phyloP scores from a whole-genome alignment of 176 grass and related monocot species.

The Rhynchospora tenuis region DNA sequence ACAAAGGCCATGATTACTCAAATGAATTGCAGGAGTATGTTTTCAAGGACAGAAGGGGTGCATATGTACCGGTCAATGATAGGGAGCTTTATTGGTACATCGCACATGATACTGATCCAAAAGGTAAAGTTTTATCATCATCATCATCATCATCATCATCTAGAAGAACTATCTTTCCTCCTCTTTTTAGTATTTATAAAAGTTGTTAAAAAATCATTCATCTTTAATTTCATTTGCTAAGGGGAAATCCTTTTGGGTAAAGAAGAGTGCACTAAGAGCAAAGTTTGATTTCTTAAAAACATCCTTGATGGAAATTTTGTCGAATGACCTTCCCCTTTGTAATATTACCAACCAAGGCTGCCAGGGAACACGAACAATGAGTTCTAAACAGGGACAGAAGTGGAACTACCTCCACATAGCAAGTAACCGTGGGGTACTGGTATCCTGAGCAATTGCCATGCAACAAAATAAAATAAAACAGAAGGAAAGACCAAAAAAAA shows the following conservation, averaged over 20 bases:
- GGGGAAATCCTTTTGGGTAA: neutral
- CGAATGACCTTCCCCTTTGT: neutral
- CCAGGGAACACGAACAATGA: neutral
- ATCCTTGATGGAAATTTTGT: neutral
- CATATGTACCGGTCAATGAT: constrained; percentile 16
- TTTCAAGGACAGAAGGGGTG: constrained; percentile 15
- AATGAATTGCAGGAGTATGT: constrained; percentile 21
- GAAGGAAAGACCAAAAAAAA: too few relatives aligned
- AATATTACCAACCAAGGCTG: neutral
- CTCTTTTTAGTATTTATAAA: too few relatives aligned
- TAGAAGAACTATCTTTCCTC: too few relatives aligned
- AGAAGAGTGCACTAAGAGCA: neutral
- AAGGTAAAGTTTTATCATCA: constrained; percentile 10
- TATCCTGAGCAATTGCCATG: neutral
- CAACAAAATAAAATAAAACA: too few relatives aligned
- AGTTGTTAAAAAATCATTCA: neutral
- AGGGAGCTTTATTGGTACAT: constrained; percentile 40
- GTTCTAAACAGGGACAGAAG: neutral
- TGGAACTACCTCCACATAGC: neutral
- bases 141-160: too few relatives aligned
- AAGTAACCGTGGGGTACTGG: neutral
- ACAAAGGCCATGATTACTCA: neutral
- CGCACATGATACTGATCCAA: constrained; percentile 10
- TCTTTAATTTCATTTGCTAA: neutral
- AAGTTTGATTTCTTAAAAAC: neutral